A percentile compares a stretch with the other conserved stretches of the same genome.
Evolutionary conservation across 805 yeast species (phyloP).

Genomic region (Zygoascus biomembranicola): DNA sequence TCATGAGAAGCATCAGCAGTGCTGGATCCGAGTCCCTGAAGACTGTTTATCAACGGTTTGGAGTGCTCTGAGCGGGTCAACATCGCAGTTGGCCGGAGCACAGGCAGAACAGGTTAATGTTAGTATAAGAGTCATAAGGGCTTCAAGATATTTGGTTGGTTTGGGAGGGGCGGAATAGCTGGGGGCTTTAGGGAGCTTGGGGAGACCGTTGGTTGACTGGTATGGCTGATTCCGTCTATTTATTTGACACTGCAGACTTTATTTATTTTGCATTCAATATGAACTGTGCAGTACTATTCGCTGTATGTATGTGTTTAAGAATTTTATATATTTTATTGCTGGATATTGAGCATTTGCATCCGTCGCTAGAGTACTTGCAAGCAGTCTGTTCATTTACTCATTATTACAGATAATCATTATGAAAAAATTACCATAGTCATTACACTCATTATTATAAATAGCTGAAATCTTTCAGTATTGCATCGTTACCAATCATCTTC

Average conservation of each 20-base stretch:
- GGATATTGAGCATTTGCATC: no score
- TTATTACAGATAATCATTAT: no score
- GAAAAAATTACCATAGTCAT: no score
- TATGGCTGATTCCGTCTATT: neutral
- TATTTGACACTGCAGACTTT: neutral
- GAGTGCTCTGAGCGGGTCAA: slow-evolving; percentile 18
- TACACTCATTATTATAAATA: no score
- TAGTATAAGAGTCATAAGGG: slow-evolving; percentile 16
- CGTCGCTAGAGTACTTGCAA: no score
- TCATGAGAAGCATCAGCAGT: neutral
- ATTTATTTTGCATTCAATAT: neutral
- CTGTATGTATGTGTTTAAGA: no score
- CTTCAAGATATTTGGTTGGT: slow-evolving; percentile 15
- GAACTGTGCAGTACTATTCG: no score
- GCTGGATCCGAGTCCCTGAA: slow-evolving; percentile 20
- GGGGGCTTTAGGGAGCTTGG: no score
- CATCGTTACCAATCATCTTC: neutral
- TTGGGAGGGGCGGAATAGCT: slow-evolving; percentile 12
- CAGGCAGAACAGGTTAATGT: slow-evolving; percentile 3
- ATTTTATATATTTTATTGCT: no score
- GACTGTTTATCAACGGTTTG: slow-evolving; percentile 10
- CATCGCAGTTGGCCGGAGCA: neutral
- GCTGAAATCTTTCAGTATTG: neutral
- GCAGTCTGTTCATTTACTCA: no score
- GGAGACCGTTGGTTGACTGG: slow-evolving; percentile 6